phyloP scores from a whole-genome alignment of 2,329 filamentous ascomycete species.

The Diatrype stigma region DNA sequence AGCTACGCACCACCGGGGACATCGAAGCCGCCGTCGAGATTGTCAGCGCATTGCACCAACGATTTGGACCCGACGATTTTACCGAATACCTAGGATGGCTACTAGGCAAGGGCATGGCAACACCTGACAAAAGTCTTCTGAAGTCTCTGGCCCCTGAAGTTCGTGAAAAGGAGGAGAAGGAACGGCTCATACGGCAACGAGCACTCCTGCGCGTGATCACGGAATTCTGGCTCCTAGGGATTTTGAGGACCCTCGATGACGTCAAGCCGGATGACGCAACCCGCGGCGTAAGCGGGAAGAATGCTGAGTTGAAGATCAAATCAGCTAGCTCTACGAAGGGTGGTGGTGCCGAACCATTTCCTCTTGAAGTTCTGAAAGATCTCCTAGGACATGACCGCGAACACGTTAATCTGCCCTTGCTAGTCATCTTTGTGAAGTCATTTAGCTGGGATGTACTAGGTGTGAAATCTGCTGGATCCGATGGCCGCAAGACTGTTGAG shows the following conservation, averaged over 20 bases:
- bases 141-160: slow-evolving; percentile 77
- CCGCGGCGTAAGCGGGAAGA: slow-evolving; percentile 59
- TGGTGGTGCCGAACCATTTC: slow-evolving; percentile 82
- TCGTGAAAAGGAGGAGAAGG: slow-evolving; percentile 93
- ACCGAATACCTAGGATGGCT: slow-evolving; percentile 91
- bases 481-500: slow-evolving; percentile 79
- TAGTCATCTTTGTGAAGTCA: slow-evolving; percentile 92
- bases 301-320: slow-evolving; percentile 55
- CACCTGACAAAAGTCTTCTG: slow-evolving; percentile 78
- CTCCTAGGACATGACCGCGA: slow-evolving; percentile 90
- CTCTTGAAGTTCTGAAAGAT: slow-evolving; percentile 95
- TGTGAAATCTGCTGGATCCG: slow-evolving; percentile 64
- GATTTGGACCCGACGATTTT: slow-evolving; percentile 86
- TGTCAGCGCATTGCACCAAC: slow-evolving; percentile 90
- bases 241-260: slow-evolving; percentile 74
- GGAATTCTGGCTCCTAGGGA: slow-evolving; percentile 91
- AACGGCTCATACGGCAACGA: slow-evolving; percentile 80
- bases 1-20: slow-evolving; percentile 86
- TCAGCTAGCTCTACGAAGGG: slow-evolving; percentile 52
- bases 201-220: slow-evolving; percentile 85
- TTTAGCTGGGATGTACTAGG: slow-evolving; percentile 96
- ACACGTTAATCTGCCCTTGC: slow-evolving; percentile 82
- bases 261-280: slow-evolving; percentile 61
- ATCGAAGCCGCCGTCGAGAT: slow-evolving; percentile 90
- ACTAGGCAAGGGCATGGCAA: slow-evolving; percentile 83